A percentile compares a stretch with the other conserved stretches of the same genome.
These are phyloP conservation scores for Macrotyloma uniflorum DNA, from an alignment of 306 rosid genomes.

Conservation along the genomic window DNA sequence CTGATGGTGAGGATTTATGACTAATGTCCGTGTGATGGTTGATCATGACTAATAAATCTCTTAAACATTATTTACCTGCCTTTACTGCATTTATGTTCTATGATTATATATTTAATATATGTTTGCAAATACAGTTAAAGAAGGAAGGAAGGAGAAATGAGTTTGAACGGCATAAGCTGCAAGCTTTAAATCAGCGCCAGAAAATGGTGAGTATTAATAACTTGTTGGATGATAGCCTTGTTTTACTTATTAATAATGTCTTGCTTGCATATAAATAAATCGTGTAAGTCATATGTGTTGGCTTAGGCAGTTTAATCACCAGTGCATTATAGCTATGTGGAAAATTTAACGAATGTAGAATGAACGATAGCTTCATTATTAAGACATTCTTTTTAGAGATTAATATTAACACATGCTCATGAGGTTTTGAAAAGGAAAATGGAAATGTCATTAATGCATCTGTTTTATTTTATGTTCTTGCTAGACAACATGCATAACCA, in stretches of 20 bases:
- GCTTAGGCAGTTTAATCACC: background rate
- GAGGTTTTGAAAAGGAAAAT: slow-evolving; percentile 15
- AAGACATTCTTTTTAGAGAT: slow-evolving; percentile 15
- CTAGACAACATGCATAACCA: slow-evolving; percentile 7
- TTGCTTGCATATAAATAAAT: background rate
- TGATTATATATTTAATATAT: slow-evolving; percentile 33
- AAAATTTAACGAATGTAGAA: background rate
- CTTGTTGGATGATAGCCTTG: slow-evolving; percentile 29
- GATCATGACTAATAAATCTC: slow-evolving; percentile 14
- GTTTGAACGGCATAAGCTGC: slow-evolving; percentile 97
- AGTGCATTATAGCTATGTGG: background rate
- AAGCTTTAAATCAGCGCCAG: slow-evolving; percentile 95
- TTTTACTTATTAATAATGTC: slow-evolving; percentile 24
- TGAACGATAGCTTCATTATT: slow-evolving; percentile 2
- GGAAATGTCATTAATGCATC: background rate
- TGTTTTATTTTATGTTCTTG: slow-evolving; percentile 24
- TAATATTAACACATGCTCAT: background rate
- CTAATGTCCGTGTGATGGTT: background rate
- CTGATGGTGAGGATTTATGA: too few species aligned
- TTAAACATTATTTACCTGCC: slow-evolving; percentile 10
- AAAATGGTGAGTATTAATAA: slow-evolving; percentile 71
- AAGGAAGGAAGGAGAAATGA: slow-evolving; percentile 98
- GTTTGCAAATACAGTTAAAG: slow-evolving; percentile 61
- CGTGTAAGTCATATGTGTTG: slow-evolving; percentile 1
- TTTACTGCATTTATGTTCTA: slow-evolving; percentile 24